Evolutionary conservation across 2,329 filamentous ascomycete genomes (phyloP), one percentile per base, ranked within the genome.

Genomic region (Nemania sp.): DNA sequence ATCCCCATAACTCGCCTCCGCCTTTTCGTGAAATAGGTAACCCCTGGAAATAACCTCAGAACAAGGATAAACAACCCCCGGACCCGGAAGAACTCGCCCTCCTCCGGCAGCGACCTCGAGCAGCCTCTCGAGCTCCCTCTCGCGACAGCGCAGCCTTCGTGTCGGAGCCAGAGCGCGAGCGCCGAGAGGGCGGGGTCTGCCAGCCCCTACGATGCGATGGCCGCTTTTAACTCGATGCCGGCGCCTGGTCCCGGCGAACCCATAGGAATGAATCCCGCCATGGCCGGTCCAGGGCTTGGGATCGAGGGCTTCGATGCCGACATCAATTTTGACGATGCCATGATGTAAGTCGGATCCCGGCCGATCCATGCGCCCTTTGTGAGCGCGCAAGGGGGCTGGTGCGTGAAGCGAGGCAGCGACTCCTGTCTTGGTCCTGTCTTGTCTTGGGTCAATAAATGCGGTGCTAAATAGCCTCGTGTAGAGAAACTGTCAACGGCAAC

Each of bases 181-280:
- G 62, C 62, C 59, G 53, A 58, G 43, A 60, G 10, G 59, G 58
- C 60, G 66, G 66, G 65, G 71, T 68, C 60, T 61, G 54, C 52
- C 57, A 63, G 66, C 68, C 68, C 69, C 66, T 67, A 76, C 73
- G 68, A 83, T 83, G 81, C 78, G 71, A 86, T 86, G 84, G 81
- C 82, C 67, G 78, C 79, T 70, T 86, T 80, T 78, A 85, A 83
- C 74, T 78, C 82, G 72, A 81, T 85, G 77, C 76, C 80, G 76
- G 78, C 76, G 70, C 78, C 77, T 68, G 75, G 78, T 62, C 72
- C 76, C 64, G 76, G 73, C 71, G 80, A 83, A 66, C 70, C 74
- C 65, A 79, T 84, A 74, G 74, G 73, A 64, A 73, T 85, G 73
- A 80, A 78, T 64, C 69, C 69, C 47, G 62, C 70, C 45, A 71